phyloP scores from a whole-genome alignment of 139 green algal genomes.

The Picochlorum costavermella region DNA sequence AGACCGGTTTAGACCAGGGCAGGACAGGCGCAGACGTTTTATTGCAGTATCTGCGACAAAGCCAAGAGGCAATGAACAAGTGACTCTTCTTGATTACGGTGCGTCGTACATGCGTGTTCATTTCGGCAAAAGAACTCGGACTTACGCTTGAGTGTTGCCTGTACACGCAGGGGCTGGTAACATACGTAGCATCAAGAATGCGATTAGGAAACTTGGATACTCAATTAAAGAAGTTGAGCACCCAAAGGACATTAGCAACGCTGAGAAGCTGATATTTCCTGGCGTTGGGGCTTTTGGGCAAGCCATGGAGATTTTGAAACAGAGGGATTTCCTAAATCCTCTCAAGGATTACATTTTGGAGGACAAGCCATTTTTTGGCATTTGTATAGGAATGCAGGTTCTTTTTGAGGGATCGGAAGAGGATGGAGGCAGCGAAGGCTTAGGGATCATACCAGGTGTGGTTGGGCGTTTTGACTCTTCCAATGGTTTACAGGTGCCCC shows the following conservation, averaged over 20 bases:
- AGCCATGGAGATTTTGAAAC: constrained; percentile 71
- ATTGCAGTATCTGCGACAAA: not conserved
- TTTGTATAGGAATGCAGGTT: constrained; percentile 96
- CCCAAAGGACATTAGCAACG: constrained; percentile 57
- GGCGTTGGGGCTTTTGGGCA: constrained; percentile 90
- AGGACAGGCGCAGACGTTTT: not conserved
- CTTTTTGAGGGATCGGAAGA: constrained; percentile 97
- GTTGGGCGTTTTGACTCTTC: constrained; percentile 63
- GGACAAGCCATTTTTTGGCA: constrained; percentile 85
- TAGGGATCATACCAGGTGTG: constrained; percentile 82
- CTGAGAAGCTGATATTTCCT: constrained; percentile 86
- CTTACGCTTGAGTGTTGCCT: not conserved
- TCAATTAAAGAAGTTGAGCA: constrained; percentile 76
- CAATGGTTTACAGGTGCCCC: constrained; percentile 79
- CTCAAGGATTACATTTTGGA: constrained; percentile 80
- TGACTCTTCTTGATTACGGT: constrained; percentile 94
- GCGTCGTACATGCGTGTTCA: not conserved
- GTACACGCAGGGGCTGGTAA: constrained; percentile 74
- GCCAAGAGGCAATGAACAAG: constrained; percentile 12
- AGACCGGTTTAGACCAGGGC: no score
- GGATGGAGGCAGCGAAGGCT: constrained; percentile 81
- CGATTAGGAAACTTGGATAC: constrained; percentile 85
- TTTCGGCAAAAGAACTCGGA: no score
- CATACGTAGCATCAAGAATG: constrained; percentile 92
- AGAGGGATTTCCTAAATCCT: constrained; percentile 56